Evolutionary conservation across 2,329 filamentous ascomycete species (phyloP), one percentile per base, ranked within the genome.

Genomic region (Diplodia intermedia): DNA sequence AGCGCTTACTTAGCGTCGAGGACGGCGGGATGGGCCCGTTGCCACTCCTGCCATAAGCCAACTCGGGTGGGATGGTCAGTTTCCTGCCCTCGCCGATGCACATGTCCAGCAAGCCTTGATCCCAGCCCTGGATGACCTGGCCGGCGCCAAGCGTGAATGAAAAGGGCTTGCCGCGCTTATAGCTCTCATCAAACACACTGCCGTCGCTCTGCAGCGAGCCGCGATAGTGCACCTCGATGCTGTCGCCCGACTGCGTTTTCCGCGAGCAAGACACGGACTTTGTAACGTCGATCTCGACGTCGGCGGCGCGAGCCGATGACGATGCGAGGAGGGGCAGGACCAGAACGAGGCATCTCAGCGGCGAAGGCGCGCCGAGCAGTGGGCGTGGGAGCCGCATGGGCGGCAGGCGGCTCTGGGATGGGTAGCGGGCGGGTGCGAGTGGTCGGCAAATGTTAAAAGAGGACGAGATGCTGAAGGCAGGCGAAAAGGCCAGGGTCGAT

Each of bases 91-190:
- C 94, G 71, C 95, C 95, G 73, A 95, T 90, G 82, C 94, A 98
- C 94, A 98, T 98, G 77, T 94, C 92, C 55, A 96, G 78, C 29
- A 98, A 87, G 65, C 94, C 94, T 77, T 97, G 84, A 75, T 98
- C 94, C 94, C 94, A 97, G 75, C 94, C 94, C 84, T 95, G 93
- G 82, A 99, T 99, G 69, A 98, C 95, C 79, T 91, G 88, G 55
- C 94, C 94, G 66, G 85, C 83, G 68, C 94, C 95, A 54, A 99
- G 84, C 71, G 85, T 88, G 82, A 99, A 98, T 73, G 79, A 83
- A 75, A 99, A 86, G 4, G 95, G 95, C 69, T 83, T 80, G 67
- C 89, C 88, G 68, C 94, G 89, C 76, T 96, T 90, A 83, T 97
- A 97, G 79, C 78, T 81, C 68, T 80, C 79, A 72, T 82, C 79